These are phyloP conservation scores for Ustilaginoidea virens DNA, from an alignment of 2,329 filamentous ascomycete species.

Conservation along the genomic window DNA sequence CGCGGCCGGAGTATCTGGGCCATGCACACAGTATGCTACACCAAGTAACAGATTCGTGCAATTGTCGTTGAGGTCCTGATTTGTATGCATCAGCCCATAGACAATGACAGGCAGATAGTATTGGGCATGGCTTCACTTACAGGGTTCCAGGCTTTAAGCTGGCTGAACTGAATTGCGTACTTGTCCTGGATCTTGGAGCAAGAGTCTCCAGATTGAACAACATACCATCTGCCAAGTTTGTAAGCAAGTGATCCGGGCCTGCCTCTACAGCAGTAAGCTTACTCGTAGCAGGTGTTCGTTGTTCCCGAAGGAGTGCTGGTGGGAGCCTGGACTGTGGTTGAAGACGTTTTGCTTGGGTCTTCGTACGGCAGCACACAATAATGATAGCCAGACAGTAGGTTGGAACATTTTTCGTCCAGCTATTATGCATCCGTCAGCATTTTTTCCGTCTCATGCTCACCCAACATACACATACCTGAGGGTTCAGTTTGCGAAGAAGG, in stretches of 20 bases:
- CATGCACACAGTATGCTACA: slow-evolving; percentile 2
- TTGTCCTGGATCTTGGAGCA: slow-evolving; percentile 2
- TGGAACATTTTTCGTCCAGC: slow-evolving; percentile 1
- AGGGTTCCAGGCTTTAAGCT: slow-evolving; percentile 2
- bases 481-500: slow-evolving; percentile 1
- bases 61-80: slow-evolving; percentile 1
- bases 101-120: neutral
- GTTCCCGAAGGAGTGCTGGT: slow-evolving; percentile 2
- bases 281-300: slow-evolving; percentile 1
- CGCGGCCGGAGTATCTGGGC: neutral
- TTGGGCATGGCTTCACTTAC: neutral
- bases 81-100: neutral
- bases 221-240: slow-evolving; percentile 1
- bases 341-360: slow-evolving; percentile 1
- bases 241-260: neutral
- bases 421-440: neutral
- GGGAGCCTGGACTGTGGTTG: slow-evolving; percentile 1
- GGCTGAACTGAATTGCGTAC: slow-evolving; percentile 1
- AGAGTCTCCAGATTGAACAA: slow-evolving; percentile 1
- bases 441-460: neutral
- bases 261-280: no score
- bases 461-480: slow-evolving; percentile 1
- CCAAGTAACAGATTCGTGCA: slow-evolving; percentile 2
- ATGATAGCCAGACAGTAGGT: slow-evolving; percentile 1
- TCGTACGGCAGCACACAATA: slow-evolving; percentile 2